A percentile compares a stretch with the other conserved stretches of the same genome.
Evolutionary conservation across 108 stramenopile genomes (phyloP).

Genomic region (Heterococcus sp.): DNA sequence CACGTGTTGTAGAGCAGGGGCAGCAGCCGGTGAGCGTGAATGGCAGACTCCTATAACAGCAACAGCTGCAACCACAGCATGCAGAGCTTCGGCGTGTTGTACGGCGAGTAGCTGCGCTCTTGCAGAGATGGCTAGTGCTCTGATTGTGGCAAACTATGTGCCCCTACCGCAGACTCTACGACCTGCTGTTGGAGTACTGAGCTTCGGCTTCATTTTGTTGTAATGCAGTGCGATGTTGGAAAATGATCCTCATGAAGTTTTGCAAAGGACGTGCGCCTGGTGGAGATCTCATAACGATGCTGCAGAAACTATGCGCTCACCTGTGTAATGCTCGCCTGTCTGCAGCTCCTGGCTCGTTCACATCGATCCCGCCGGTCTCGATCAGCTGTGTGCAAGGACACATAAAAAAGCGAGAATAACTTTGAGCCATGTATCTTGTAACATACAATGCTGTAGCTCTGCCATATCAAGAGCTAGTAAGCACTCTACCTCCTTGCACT

Average conservation of each 20-base stretch:
- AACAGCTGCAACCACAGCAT: not conserved
- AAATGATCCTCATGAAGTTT: no score
- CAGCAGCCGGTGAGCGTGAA: not conserved
- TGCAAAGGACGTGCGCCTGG: no score
- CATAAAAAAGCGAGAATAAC: not conserved
- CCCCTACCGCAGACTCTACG: no score
- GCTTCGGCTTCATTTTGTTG: no score
- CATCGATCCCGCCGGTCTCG: constrained; percentile 45
- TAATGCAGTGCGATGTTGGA: no score
- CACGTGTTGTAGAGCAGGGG: not conserved
- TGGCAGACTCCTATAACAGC: not conserved
- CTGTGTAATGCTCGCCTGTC: constrained; percentile 38
- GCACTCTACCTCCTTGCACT: constrained; percentile 26
- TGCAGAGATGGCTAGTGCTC: no score
- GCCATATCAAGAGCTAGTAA: not conserved
- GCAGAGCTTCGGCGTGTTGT: no score
- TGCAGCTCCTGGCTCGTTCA: constrained; percentile 45
- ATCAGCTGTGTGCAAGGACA: constrained; percentile 6
- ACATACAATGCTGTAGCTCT: not conserved
- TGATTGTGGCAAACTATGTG: no score
- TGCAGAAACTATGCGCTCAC: no score
- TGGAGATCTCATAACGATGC: no score
- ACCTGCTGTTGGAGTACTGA: no score
- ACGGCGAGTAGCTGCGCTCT: no score
- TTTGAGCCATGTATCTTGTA: not conserved